phyloP scores from a whole-genome alignment of 1,139 yeast genomes.

The Yamadazyma atmosphaerica region DNA sequence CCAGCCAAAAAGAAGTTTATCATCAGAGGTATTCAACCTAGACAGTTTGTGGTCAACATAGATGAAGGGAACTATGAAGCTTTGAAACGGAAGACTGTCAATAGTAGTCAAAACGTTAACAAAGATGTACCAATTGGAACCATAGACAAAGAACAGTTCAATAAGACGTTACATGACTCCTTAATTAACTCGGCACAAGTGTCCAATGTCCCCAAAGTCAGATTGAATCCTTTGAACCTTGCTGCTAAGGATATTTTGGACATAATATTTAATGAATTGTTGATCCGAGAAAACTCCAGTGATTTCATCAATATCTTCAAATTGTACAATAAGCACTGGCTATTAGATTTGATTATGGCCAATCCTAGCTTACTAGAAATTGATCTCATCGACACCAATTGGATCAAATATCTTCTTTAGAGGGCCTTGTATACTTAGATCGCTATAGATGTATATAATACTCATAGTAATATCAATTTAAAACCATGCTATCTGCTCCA shows the following conservation, averaged over 20 bases:
- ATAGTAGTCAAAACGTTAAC: conserved; percentile 17
- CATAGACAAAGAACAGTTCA: conserved; percentile 35
- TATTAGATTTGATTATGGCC: conserved; percentile 41
- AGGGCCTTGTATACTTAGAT: neutral
- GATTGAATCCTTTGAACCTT: conserved; percentile 23
- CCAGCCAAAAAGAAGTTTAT: conserved; percentile 71
- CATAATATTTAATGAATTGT: conserved; percentile 28
- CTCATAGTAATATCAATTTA: too few relatives aligned
- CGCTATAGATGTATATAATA: neutral
- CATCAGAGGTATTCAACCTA: conserved; percentile 76
- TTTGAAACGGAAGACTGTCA: conserved; percentile 26
- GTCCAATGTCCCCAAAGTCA: conserved; percentile 4
- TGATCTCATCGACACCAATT: conserved; percentile 34
- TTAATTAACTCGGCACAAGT: conserved; percentile 3
- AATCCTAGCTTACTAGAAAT: conserved; percentile 43
- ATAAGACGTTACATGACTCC: conserved; percentile 22
- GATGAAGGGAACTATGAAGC: conserved; percentile 51
- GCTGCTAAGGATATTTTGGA: conserved; percentile 25
- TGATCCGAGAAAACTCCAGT: conserved; percentile 22
- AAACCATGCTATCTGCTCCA: too few relatives aligned
- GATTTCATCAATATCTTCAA: conserved; percentile 34
- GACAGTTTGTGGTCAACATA: conserved; percentile 45
- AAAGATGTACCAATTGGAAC: conserved; percentile 36
- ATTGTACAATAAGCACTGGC: conserved; percentile 42
- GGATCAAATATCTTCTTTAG: conserved; percentile 43